These are phyloP conservation scores for Capronia coronata DNA, from an alignment of 2,329 filamentous ascomycete genomes.

Conservation along the genomic window DNA sequence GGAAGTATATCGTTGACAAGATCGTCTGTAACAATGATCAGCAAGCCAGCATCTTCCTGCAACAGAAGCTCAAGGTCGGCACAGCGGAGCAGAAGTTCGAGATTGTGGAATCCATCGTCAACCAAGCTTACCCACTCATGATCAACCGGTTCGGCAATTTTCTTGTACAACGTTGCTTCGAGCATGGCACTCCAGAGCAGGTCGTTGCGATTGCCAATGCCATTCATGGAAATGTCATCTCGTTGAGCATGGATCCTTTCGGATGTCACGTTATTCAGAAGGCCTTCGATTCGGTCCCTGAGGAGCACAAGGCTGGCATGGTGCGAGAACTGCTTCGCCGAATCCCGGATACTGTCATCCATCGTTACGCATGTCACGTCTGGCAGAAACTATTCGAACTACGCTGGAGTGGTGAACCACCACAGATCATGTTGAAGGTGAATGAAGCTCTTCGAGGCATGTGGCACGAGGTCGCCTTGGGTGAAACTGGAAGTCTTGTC, in stretches of 20 bases:
- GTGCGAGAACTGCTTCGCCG: conserved; percentile 93
- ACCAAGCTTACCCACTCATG: conserved; percentile 92
- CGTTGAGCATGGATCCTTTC: conserved; percentile 95
- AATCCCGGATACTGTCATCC: conserved; percentile 96
- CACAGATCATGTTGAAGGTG: conserved; percentile 97
- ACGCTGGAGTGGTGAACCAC: conserved; percentile 87
- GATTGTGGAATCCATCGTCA: conserved; percentile 92
- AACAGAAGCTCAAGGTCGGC: conserved; percentile 97
- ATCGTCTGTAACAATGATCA: conserved; percentile 99
- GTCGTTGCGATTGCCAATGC: conserved; percentile 89
- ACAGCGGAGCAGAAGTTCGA: conserved; percentile 94
- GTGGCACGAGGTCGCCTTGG: conserved; percentile 97
- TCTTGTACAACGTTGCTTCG: conserved; percentile 95
- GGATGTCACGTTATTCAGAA: conserved; percentile 98
- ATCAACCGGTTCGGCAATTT: conserved; percentile 99
- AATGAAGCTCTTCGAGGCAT: conserved; percentile 88
- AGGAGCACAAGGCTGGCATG: conserved; percentile 97
- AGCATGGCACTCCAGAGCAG: conserved; percentile 92
- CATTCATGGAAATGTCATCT: conserved; percentile 89
- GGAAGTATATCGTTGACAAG: conserved; percentile 99
- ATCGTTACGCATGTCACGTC: conserved; percentile 96
- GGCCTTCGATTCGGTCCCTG: conserved; percentile 93
- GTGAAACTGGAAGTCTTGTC: conserved; percentile 93
- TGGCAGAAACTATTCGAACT: conserved; percentile 99
- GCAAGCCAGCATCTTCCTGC: conserved; percentile 96